Conservation (phyloP, 306 rosid species). For the barrel medic (Medicago truncatula) region MtrunA17r5.0-ANR NC_053046.1:13907001-13907500, state of each 20-base stretch:
- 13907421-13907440: conserved; percentile 28
- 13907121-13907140: neutral
- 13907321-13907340: conserved; percentile 76
- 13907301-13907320: conserved; percentile 79
- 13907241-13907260: conserved; percentile 60
- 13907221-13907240: conserved; percentile 84
- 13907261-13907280: conserved; percentile 84
- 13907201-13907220: conserved; percentile 77
- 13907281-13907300: conserved; percentile 69
- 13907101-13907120: no score
- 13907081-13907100: no score
- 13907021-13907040: no score
- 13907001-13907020: no score
- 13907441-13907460: conserved; percentile 39
- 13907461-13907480: conserved; percentile 39
- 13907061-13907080: no score
- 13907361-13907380: conserved; percentile 40
- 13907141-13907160: no score
- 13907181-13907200: no score
- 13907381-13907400: conserved; percentile 23
- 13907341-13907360: conserved; percentile 45
- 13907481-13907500: conserved; percentile 38
- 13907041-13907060: no score
- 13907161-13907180: no score
- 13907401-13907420: conserved; percentile 4